Evolutionary conservation across 148 eudicot species (phyloP).

Genomic region (Vaccinium myrtillus): DNA sequence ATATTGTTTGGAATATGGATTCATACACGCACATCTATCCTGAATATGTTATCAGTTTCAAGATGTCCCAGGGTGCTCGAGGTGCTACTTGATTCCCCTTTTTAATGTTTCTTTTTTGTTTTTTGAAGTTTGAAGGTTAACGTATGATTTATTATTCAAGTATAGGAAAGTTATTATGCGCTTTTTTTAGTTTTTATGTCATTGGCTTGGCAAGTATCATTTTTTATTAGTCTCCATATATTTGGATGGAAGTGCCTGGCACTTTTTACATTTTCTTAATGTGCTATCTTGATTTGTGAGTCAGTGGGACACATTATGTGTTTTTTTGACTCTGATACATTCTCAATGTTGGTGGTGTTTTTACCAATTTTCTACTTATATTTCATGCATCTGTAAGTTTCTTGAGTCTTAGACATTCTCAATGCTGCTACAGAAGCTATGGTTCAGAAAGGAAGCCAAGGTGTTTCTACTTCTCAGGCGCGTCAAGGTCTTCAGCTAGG

Average conservation of each 20-base stretch:
- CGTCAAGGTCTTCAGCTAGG: conserved; percentile 20
- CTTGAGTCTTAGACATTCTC: not conserved
- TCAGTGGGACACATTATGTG: not conserved
- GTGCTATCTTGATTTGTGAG: not conserved
- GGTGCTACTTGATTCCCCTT: conserved; percentile 19
- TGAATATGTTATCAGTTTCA: conserved; percentile 37
- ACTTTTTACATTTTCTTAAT: not conserved
- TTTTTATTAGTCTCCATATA: not conserved
- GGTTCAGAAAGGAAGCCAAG: conserved; percentile 16
- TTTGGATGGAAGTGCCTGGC: not conserved
- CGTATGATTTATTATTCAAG: not conserved
- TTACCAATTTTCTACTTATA: not conserved
- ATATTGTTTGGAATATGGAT: conserved; percentile 40
- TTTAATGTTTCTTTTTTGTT: not conserved
- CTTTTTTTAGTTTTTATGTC: not conserved
- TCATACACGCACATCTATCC: conserved; percentile 40
- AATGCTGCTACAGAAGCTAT: conserved; percentile 16
- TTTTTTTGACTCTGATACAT: not conserved
- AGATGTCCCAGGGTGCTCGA: conserved; percentile 17
- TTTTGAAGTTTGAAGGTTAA: not conserved
- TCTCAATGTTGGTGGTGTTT: not conserved
- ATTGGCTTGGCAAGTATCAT: not conserved
- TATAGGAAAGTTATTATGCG: not conserved
- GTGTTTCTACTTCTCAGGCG: conserved; percentile 17
- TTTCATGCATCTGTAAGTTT: not conserved